Conservation (phyloP, 2,329 filamentous ascomycete species). For the Magnaporthales sp. region DNA sequence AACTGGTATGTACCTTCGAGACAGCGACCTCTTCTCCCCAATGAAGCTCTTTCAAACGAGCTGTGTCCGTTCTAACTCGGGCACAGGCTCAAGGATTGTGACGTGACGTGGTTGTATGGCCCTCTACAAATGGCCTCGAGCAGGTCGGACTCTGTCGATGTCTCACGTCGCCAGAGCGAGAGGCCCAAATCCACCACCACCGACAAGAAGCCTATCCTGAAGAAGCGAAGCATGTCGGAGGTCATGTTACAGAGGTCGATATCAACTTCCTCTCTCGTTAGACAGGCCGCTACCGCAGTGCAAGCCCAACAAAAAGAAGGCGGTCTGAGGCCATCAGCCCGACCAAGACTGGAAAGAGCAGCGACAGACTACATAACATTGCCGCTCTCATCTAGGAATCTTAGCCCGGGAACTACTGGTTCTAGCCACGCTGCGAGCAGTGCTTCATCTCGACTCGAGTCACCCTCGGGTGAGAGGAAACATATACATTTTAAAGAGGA, state of each 20-base stretch:
- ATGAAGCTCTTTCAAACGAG: neutral
- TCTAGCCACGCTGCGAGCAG: conserved; percentile 58
- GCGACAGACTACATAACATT: conserved; percentile 62
- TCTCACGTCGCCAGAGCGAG: conserved; percentile 27
- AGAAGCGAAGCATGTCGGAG: conserved; percentile 94
- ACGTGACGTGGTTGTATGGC: conserved; percentile 96
- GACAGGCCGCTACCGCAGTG: conserved; percentile 79
- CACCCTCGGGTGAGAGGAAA: conserved; percentile 59
- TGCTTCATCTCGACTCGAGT: conserved; percentile 59
- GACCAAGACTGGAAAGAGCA: conserved; percentile 51
- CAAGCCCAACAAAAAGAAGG: conserved; percentile 67
- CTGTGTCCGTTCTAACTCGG: neutral
- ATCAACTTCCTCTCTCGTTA: conserved; percentile 79
- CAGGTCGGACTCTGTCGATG: conserved; percentile 36
- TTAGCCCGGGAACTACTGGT: conserved; percentile 45
- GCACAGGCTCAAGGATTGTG: conserved; percentile 87
- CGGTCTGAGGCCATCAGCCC: conserved; percentile 32
- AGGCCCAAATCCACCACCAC: conserved; percentile 58
- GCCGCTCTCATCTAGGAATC: conserved; percentile 51
- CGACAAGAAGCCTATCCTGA: conserved; percentile 82
- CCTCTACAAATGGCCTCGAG: conserved; percentile 69
- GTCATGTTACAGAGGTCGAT: conserved; percentile 86
- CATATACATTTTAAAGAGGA: conserved; percentile 97
- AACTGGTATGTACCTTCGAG: conserved; percentile 65
- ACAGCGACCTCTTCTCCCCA: neutral